phyloP scores from a whole-genome alignment of 2,329 filamentous ascomycete genomes.

The Colletotrichum sp. region DNA sequence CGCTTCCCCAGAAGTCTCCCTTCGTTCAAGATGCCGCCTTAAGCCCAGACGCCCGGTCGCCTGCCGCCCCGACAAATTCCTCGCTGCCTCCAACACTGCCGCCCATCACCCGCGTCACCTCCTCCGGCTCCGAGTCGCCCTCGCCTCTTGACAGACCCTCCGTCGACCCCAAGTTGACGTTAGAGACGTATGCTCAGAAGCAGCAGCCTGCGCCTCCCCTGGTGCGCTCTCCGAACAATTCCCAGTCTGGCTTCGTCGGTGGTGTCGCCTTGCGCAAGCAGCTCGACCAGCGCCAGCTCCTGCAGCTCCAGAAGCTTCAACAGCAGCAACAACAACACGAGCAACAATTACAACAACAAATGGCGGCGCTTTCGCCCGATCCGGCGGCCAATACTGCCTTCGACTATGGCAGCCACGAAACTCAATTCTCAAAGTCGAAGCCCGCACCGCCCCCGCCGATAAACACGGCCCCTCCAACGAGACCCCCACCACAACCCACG shows the following conservation, averaged over 20 bases:
- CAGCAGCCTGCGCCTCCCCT: constrained; percentile 29
- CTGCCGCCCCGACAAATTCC: constrained; percentile 36
- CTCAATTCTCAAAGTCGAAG: constrained; percentile 31
- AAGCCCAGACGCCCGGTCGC: constrained; percentile 37
- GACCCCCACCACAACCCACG: constrained; percentile 29
- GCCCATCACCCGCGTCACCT: constrained; percentile 54
- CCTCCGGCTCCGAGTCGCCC: constrained; percentile 35
- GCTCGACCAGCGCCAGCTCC: constrained; percentile 28
- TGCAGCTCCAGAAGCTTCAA: constrained; percentile 16
- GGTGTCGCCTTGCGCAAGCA: constrained; percentile 58
- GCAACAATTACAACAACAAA: constrained; percentile 7
- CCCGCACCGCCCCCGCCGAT: constrained; percentile 37
- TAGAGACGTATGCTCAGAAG: constrained; percentile 13
- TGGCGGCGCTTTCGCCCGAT: constrained; percentile 10
- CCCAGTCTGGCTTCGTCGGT: constrained; percentile 56
- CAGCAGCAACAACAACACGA: constrained; percentile 24
- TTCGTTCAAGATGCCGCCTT: constrained; percentile 43
- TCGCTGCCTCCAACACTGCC: constrained; percentile 53
- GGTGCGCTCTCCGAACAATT: constrained; percentile 37
- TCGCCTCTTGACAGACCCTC: constrained; percentile 8
- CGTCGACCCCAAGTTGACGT: constrained; percentile 17
- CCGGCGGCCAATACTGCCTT: neutral
- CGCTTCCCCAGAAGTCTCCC: constrained; percentile 41
- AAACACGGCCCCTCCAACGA: constrained; percentile 36
- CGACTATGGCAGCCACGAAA: constrained; percentile 24